phyloP scores from a whole-genome alignment of 2,329 filamentous ascomycete species.

The Penicillium thymicola region DNA sequence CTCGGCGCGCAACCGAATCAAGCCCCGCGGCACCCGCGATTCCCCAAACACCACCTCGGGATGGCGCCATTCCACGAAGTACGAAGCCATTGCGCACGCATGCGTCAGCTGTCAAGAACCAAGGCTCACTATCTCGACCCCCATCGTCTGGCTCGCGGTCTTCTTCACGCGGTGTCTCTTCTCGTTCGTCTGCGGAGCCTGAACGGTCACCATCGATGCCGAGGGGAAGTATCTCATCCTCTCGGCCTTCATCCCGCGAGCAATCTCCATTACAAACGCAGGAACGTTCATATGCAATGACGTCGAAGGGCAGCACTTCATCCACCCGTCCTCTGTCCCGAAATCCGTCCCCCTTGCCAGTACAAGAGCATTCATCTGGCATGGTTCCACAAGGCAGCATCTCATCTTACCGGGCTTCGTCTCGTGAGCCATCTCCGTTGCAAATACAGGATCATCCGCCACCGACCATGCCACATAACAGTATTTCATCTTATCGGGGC shows the following conservation, averaged over 20 bases:
- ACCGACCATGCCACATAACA: slow-evolving; percentile 4
- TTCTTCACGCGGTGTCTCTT: slow-evolving; percentile 28
- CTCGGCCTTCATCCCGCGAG: slow-evolving; percentile 28
- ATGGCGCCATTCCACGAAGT: slow-evolving; percentile 32
- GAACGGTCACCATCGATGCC: slow-evolving; percentile 21
- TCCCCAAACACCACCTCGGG: slow-evolving; percentile 37
- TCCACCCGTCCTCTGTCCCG: slow-evolving; percentile 14
- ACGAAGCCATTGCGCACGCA: slow-evolving; percentile 37
- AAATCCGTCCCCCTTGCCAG: slow-evolving; percentile 8
- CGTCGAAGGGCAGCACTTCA: slow-evolving; percentile 15
- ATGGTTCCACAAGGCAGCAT: slow-evolving; percentile 5
- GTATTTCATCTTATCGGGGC: slow-evolving; percentile 3
- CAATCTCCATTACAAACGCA: slow-evolving; percentile 18
- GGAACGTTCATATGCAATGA: slow-evolving; percentile 11
- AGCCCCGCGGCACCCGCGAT: slow-evolving; percentile 39
- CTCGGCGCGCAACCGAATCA: slow-evolving; percentile 27
- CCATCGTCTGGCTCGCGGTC: slow-evolving; percentile 32
- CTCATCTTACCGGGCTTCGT: slow-evolving; percentile 11
- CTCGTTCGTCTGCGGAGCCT: slow-evolving; percentile 23
- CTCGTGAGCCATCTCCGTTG: slow-evolving; percentile 8
- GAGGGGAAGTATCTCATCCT: slow-evolving; percentile 14
- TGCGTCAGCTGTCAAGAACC: slow-evolving; percentile 39
- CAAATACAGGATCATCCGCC: slow-evolving; percentile 7
- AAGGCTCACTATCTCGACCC: slow-evolving; percentile 35
- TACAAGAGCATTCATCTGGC: neutral